Base-by-base conservation (phyloP, 2,329 filamentous ascomycete genomes). In the Elsinoe batatas region DNA sequence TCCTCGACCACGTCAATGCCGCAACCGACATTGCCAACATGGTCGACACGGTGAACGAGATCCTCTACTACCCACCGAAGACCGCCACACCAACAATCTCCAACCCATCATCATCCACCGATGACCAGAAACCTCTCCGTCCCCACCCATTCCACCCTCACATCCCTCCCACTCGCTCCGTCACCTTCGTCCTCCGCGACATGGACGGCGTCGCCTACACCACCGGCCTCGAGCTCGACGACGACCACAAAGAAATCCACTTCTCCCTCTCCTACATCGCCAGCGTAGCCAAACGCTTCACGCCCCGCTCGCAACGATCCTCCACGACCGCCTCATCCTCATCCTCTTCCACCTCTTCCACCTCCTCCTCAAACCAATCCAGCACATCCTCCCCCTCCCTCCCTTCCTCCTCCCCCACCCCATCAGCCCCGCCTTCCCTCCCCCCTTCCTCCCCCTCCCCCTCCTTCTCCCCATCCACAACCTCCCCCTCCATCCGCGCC, bases 191-290 rank as follows among this genome's bases (percentile, higher is more conserved):
- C 58, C 75, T 97, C 3, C 82, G 87, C 30, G 76, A 82, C 61
- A 90, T 95, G 80, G 76, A 74, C 47, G 91, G 91, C 50, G 88
- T 97, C 3, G 91, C 91, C 17, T 95, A 96, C 73, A 96, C 91
- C 1, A 89, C 81, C 0, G 87, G 88, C 60, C 80, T 76, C 8
- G 85, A 90, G 37, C 78, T 94, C 10, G 91, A 95, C 70, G 62
- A 77, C 59, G 87, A 93, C 65, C 89, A 95, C 75, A 96, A 96
- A 67, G 90, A 95, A 68, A 93, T 96, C 60, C 89, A 96, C 71
- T 78, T 97, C 69, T 90, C 83, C 13, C 80, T 91, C 1, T 73
- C 78, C 46, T 95, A 96, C 73, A 82, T 95, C 62, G 64, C 68
- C 1, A 50, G 60, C 40, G 53, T 55, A 11, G n/a, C 47, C 8